Evolutionary conservation across 495 filamentous ascomycete species (phyloP), one percentile per base, ranked within the genome.

Genomic region (Chaetomium tenue): DNA sequence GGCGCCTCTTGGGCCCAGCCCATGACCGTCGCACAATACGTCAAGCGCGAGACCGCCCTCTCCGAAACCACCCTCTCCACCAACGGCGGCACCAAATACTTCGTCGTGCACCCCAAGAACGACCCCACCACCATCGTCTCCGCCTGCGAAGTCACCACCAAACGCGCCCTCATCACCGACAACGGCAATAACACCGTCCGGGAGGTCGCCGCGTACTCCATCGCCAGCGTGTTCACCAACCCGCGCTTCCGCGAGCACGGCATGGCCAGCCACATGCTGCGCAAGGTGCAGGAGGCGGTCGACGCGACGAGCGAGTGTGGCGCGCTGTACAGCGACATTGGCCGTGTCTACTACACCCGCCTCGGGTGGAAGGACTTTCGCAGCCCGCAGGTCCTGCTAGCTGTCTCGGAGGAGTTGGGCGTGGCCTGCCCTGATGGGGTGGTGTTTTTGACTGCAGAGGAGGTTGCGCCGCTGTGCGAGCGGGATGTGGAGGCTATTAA

Each of bases 191-290:
- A 6, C 16, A 30, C n/a, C 23, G n/a, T 12, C 23, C 48, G 25
- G 13, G 61, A 50, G 13, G 61, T 61, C 2, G 44, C 25, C 4
- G 54, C 60, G 4, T 70, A 70, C 55, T 33, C 50, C 51, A 61
- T 70, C 50, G 68, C 68, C 53, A 61, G 57, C 61, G 64, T 70
- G 42, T 70, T 70, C 55, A 70, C 68, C 28, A 60, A 66, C 26
- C 64, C 68, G 13, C 33, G 20, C 22, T 70, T 56, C 58, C 61
- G 68, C 30, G 58, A 51, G 28, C 61, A 39, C 9, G 68, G 68
- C 13, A 63, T 70, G 57, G 68, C 68, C 15, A 51, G 53, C 20
- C 47, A 67, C 40, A 58, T 70, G 64, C 48, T 70, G 18, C 30
- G 44, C 13, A 28, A 33, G n/a, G 64, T 67, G 42, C 61, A 67